A percentile compares a stretch with the other conserved stretches of the same genome.
phyloP scores from a whole-genome alignment of 2,329 filamentous ascomycete species.

The Myriangium duriaei region DNA sequence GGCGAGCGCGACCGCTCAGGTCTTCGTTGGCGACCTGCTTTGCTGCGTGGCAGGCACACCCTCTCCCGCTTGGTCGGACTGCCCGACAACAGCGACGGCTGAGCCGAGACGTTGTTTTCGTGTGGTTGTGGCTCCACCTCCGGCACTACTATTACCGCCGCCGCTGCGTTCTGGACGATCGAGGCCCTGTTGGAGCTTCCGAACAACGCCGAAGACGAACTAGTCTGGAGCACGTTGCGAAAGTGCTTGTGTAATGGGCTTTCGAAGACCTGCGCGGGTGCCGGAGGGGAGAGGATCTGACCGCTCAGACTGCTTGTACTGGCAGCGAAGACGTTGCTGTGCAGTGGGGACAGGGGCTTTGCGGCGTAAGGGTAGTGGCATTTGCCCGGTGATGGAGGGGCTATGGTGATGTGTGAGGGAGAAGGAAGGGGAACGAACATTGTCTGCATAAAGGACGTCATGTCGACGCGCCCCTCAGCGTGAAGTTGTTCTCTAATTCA shows the following conservation, averaged over 20 bases:
- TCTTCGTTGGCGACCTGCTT: slow-evolving; percentile 8
- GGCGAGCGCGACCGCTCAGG: slow-evolving; percentile 1
- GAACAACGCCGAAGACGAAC: slow-evolving; percentile 6
- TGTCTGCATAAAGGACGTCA: slow-evolving; percentile 72
- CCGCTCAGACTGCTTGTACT: slow-evolving; percentile 24
- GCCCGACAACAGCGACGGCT: slow-evolving; percentile 5
- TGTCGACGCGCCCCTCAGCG: slow-evolving; percentile 26
- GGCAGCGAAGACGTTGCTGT: slow-evolving; percentile 28
- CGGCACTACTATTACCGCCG: not conserved
- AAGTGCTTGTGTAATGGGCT: slow-evolving; percentile 22
- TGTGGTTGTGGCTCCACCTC: not conserved
- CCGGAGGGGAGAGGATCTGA: slow-evolving; percentile 21
- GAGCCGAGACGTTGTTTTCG: not conserved
- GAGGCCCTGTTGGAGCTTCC: not conserved
- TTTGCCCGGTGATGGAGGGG: slow-evolving; percentile 8
- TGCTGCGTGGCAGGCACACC: slow-evolving; percentile 7
- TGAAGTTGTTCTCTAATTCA: not conserved
- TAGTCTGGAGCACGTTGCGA: slow-evolving; percentile 11
- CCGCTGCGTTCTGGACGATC: not conserved
- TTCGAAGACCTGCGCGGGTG: slow-evolving; percentile 17
- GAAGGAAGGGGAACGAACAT: slow-evolving; percentile 48
- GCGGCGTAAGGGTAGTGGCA: slow-evolving; percentile 19
- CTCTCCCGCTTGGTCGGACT: slow-evolving; percentile 9
- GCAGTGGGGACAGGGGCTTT: slow-evolving; percentile 30
- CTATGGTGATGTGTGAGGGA: slow-evolving; percentile 18